Percentiles rank a stretch among this genome's conserved stretches.
These are phyloP conservation scores for Plantago lanceolata DNA, from an alignment of 305 asterid genomes.

Conservation along the genomic window DNA sequence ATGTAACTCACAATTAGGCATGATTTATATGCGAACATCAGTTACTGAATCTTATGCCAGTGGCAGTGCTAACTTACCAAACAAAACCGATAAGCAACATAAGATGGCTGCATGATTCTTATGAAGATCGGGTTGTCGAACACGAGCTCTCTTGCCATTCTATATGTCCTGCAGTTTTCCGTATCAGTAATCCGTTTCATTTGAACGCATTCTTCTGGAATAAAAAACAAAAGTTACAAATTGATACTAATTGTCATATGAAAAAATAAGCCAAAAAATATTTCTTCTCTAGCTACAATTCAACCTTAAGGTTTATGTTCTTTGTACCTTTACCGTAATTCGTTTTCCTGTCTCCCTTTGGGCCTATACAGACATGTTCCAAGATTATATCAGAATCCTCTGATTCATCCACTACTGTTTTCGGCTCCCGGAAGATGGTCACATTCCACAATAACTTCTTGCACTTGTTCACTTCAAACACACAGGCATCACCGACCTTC, in stretches of 20 bases:
- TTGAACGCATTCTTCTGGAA: constrained; percentile 4
- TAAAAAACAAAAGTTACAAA: background rate
- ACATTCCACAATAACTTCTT: background rate
- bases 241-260: background rate
- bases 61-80: constrained; percentile 30
- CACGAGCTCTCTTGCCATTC: constrained; percentile 20
- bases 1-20: background rate
- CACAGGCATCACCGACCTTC: constrained; percentile 4
- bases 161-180: constrained; percentile 13
- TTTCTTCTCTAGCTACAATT: background rate
- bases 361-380: background rate
- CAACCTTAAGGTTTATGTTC: background rate
- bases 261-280: background rate
- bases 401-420: background rate
- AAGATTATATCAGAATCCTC: constrained; percentile 20
- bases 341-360: background rate
- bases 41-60: background rate
- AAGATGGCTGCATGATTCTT: constrained; percentile 27
- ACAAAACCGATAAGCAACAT: background rate
- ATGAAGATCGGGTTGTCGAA: constrained; percentile 29
- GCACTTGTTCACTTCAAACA: constrained; percentile 14
- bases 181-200: background rate
- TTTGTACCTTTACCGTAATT: background rate
- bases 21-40: background rate
- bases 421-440: constrained; percentile 3